These are phyloP conservation scores for Secale cereale DNA, from an alignment of 176 grass and related monocot genomes.

Conservation along the genomic window DNA sequence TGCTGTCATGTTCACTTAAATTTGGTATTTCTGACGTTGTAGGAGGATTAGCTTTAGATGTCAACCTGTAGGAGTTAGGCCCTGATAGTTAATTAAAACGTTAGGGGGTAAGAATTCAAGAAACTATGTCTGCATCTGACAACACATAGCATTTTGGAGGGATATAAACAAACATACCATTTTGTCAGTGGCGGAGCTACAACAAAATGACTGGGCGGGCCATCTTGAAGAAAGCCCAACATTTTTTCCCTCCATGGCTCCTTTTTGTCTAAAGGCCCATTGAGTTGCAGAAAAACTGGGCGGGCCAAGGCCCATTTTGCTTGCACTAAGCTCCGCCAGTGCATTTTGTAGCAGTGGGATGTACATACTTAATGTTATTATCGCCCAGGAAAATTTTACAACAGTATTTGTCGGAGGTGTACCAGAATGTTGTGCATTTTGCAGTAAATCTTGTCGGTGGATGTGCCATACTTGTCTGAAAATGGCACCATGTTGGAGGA, in stretches of 20 bases:
- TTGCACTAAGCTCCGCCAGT: too few species aligned
- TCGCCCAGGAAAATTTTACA: not conserved
- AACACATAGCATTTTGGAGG: not conserved
- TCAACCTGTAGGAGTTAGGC: not conserved
- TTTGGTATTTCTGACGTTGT: slow-evolving; percentile 6
- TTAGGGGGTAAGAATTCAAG: not conserved
- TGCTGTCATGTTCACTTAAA: not conserved
- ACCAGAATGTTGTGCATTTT: not conserved
- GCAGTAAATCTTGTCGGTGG: not conserved
- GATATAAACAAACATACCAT: not conserved
- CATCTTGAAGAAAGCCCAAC: too few species aligned
- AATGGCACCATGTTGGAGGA: not conserved
- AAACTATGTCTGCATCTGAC: not conserved
- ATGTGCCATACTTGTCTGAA: not conserved
- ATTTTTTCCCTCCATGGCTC: too few species aligned
- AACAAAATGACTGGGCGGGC: too few species aligned
- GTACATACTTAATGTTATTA: not conserved
- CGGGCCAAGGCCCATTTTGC: too few species aligned
- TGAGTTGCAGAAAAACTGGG: too few species aligned
- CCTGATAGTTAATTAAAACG: not conserved
- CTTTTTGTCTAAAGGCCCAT: too few species aligned
- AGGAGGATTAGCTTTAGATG: not conserved
- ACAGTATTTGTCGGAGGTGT: not conserved
- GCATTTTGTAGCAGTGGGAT: not conserved
- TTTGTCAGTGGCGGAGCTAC: too few species aligned